Evolutionary conservation across 768 basidiomycete species (phyloP).

Genomic region (Mycena olivaceomarginata): DNA sequence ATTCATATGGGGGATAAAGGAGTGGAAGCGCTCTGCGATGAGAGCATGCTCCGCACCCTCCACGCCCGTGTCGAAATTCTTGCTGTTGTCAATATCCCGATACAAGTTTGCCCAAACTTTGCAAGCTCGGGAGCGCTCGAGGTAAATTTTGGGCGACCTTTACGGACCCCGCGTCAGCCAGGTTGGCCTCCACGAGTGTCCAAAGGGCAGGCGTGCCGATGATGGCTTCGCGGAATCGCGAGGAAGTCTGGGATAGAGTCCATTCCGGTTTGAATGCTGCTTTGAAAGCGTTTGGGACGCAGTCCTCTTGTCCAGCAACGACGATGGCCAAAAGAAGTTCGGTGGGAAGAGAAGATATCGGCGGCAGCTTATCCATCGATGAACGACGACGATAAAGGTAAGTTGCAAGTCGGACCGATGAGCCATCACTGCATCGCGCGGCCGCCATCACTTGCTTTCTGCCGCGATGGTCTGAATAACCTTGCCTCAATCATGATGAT

Average conservation of each 20-base stretch:
- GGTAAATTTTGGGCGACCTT: not conserved
- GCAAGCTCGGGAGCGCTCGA: conserved; percentile 18
- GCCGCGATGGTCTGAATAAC: too few species aligned
- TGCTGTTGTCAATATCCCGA: too few species aligned
- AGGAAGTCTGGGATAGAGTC: not conserved
- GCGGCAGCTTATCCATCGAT: too few species aligned
- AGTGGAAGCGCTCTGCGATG: not conserved
- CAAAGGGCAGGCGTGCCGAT: not conserved
- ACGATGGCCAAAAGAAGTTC: too few species aligned
- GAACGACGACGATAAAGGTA: too few species aligned
- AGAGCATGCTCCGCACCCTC: not conserved
- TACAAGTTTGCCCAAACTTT: not conserved
- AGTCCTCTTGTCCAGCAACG: too few species aligned
- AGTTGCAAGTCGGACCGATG: too few species aligned
- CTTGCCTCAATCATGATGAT: too few species aligned
- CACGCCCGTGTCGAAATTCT: too few species aligned
- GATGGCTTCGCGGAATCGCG: not conserved
- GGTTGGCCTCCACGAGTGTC: not conserved
- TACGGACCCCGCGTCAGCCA: not conserved
- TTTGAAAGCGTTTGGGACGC: not conserved
- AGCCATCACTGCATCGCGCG: too few species aligned
- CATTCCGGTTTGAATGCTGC: not conserved
- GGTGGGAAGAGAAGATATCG: too few species aligned
- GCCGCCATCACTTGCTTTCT: too few species aligned
- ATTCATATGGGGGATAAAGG: not conserved